Evolutionary conservation across 805 yeast genomes (phyloP).

Genomic region (Pichia nanzhaoensis): DNA sequence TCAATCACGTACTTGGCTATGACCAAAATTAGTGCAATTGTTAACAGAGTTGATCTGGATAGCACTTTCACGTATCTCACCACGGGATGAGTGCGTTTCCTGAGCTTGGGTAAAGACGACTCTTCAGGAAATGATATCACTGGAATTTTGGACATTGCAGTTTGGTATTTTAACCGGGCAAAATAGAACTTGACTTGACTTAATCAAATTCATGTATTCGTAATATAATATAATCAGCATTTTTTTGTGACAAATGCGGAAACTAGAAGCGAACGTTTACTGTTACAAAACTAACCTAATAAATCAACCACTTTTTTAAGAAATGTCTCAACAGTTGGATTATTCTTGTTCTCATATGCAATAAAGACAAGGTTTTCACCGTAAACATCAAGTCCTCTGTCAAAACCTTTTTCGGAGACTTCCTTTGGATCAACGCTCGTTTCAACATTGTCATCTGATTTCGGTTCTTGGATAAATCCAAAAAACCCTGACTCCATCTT

Average conservation of each 20-base stretch:
- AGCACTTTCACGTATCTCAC: slow-evolving; percentile 25
- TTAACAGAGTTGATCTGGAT: slow-evolving; percentile 32
- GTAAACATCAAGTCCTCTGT: slow-evolving; percentile 12
- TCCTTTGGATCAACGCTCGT: neutral
- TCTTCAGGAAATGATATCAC: slow-evolving; percentile 32
- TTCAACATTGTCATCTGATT: slow-evolving; percentile 11
- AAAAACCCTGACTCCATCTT: slow-evolving; percentile 25
- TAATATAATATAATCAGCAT: neutral
- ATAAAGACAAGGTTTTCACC: slow-evolving; percentile 20
- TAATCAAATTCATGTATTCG: too few species aligned
- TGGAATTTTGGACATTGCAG: slow-evolving; percentile 17
- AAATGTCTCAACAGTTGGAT: slow-evolving; percentile 3
- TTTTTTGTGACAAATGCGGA: neutral
- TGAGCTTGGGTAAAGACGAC: slow-evolving; percentile 8
- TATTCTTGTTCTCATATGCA: slow-evolving; percentile 7
- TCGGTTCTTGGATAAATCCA: slow-evolving; percentile 28
- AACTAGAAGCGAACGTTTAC: neutral
- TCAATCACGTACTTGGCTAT: slow-evolving; percentile 31
- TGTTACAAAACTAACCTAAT: neutral
- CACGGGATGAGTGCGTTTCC: slow-evolving; percentile 18
- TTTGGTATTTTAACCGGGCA: too few species aligned
- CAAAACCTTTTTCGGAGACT: too few species aligned
- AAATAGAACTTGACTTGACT: too few species aligned
- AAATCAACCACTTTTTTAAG: slow-evolving; percentile 6
- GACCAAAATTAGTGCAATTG: slow-evolving; percentile 26